These are phyloP conservation scores for Curvularia lunata DNA, from an alignment of 2,329 filamentous ascomycete species.

Conservation along the genomic window DNA sequence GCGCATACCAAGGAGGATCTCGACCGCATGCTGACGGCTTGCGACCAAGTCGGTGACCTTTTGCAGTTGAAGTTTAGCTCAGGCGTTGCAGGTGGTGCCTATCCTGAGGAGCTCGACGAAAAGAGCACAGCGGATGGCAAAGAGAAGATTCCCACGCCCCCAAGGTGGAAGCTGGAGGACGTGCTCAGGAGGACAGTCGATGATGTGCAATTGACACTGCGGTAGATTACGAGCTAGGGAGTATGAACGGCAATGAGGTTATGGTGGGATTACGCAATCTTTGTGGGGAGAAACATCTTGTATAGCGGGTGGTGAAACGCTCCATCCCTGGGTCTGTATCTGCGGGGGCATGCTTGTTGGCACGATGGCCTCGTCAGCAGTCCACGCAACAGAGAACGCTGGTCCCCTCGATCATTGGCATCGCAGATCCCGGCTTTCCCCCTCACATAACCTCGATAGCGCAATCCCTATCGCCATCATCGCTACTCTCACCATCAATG, in stretches of 20 bases:
- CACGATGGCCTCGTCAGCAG: slow-evolving; percentile 2
- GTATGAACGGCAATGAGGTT: neutral
- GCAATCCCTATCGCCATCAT: neutral
- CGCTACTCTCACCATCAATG: neutral
- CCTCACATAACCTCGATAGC: neutral
- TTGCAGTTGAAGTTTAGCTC: slow-evolving; percentile 97
- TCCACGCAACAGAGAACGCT: neutral
- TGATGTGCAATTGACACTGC: slow-evolving; percentile 75
- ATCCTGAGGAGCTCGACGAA: slow-evolving; percentile 79
- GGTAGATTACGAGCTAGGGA: slow-evolving; percentile 54
- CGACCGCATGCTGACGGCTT: slow-evolving; percentile 85
- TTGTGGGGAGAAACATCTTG: neutral
- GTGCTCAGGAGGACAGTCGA: slow-evolving; percentile 75
- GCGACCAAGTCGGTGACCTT: slow-evolving; percentile 89
- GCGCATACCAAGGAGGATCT: slow-evolving; percentile 99
- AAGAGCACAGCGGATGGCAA: slow-evolving; percentile 55
- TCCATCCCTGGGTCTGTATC: neutral
- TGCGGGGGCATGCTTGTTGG: neutral
- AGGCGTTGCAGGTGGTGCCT: slow-evolving; percentile 86
- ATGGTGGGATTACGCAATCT: neutral
- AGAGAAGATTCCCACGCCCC: slow-evolving; percentile 63
- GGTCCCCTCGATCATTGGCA: neutral
- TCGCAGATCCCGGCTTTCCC: neutral
- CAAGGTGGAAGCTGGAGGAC: slow-evolving; percentile 79
- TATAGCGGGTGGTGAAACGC: neutral